Evolutionary conservation across 495 filamentous ascomycete species (phyloP), one percentile per base, ranked within the genome.

Genomic region (Talaromyces adpressus): DNA sequence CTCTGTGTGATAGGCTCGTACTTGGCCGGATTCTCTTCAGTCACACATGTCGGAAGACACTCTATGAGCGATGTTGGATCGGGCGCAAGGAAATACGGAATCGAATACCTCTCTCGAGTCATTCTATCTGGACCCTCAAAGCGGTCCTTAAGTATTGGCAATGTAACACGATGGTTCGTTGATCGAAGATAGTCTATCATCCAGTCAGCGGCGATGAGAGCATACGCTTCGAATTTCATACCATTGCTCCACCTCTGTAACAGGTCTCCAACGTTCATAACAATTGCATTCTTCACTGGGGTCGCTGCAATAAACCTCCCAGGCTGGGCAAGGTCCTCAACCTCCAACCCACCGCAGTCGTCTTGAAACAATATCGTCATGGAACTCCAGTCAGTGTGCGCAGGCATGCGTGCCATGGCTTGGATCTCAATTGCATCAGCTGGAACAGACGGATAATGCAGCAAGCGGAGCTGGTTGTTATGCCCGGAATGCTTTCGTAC

Each of bases 361-460:
- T 84, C 81, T 61, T 81, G 81, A 62, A 84, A 80, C 14, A 83
- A 67, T 69, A 82, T 63, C 4, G 79, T 84, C 30, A 82, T 79
- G 8, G 79, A 80, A 64, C 77, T 77, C 79, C 79, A 82, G 59
- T 82, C 80, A 1, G 73, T 79, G 65, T 83, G 80, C 4, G 84
- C 83, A 1, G 81, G 79, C 75, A 85, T 85, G 18, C 85, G 74
- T 32, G 79, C 77, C 32, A 74, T 73, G 11, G 69, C 69, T 18
- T 79, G 74, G 23, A 71, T 76, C 41, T 82, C 79, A 16, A 81
- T 67, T 34, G 72, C 75, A 22, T 72, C 67, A 7, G 75, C 79
- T 41, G 82, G 78, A 16, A 89, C 74, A 6, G 83, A 75, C 1
- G 87, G 85, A 63, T 91, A 91, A 66, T 90, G 85, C 11, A 90